Base-by-base conservation (phyloP, 176 grass and related monocot species). In the Cocos nucifera region DNA sequence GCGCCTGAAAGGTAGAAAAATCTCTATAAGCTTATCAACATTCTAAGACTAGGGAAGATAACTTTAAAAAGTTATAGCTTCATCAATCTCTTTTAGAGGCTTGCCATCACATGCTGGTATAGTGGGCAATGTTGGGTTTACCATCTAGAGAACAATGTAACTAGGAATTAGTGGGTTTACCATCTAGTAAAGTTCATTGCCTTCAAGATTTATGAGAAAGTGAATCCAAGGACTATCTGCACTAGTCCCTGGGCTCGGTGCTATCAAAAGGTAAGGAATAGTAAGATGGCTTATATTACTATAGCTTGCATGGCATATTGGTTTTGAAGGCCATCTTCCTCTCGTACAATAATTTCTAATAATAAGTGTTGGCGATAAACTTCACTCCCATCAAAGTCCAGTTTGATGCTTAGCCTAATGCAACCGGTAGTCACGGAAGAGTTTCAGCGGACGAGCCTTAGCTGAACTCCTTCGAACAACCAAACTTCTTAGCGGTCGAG, bases 1-100 rank as follows among this genome's bases (percentile, higher is more conserved):
- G 17, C 63, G 61, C 57, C 89, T 84, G 66, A 84, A 88, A 50
- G 77, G 77, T 20, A 56, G 72, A 70, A 93, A 93, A 59, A 93
- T 69, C 66, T 87, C 67, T 21, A 66, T 29, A 62, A 93, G 57
- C 56, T 76, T 84, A 17, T 68, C 61, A 17, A 61, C 80, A 44
- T 84, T 67, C 49, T 82, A 23, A n/a, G 89, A 81, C 0, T 6
- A 49, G 26, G 77, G 77, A 61, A 93, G 79, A 59, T 75, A 76
- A 51, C 21, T 21, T 21, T 0, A 74, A 63, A 62, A 82, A 24
- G 35, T 76, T 87, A 19, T 4, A 27, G 83, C 57, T 57, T 69
- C 79, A 63, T 83, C 74, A 18, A 81, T 69, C 61, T 80, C 67
- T 71, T 70, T 81, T 51, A 70, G 21, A 23, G 49, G 30, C 64